Evolutionary conservation across 768 basidiomycete species (phyloP), one percentile per base, ranked within the genome.

Genomic region (Leccinum fibrillosum): DNA sequence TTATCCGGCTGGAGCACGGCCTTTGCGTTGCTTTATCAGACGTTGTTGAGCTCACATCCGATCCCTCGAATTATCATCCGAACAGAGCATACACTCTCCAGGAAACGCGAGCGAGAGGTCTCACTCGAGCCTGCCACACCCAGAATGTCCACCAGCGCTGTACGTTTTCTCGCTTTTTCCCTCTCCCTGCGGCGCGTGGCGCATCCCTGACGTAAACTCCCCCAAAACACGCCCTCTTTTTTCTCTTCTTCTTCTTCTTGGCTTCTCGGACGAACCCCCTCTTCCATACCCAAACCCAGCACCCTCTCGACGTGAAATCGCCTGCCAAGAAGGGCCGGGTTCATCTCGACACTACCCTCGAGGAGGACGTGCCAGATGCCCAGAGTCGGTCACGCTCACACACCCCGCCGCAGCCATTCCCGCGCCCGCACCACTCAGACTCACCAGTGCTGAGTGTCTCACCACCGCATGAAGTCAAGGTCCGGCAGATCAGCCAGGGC

Each of bases 321-420:
- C 88, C 88, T 2, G 82, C 87, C 39, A 91, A 92, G 80, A 91
- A 89, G 78, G 90, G 90, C 65, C 78, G 87, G 52, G 76, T 81
- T 26, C 76, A 79, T 12, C 75, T 90, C 52, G 86, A 82, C 63
- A 70, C 83, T 39, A 39, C 37, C 37, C 37, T 39, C 3, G 37
- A 39, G 17, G 37, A 39, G 37, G 37, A 39, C 12, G 37, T 39
- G 37, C 37, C 7, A 17, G 37, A 39, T 17, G 37, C 37, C 8
- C 37, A 39, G 17, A 39, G 37, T 39, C 37, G 37, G 44, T 45
- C 52, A 85, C 88, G 0, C 79, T 79, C 56, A 86, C 88, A 59
- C 87, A 90, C 70, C 81, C 84, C 47, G 60, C 42, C 48, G 42
- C 39, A 25, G 83, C 86, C 64, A 69, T 62, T 39, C 12, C 30